Percentiles rank a stretch among this genome's conserved stretches.
These are phyloP conservation scores for Fusarium ambrosium DNA, from an alignment of 2,329 filamentous ascomycete genomes.

Conservation along the genomic window DNA sequence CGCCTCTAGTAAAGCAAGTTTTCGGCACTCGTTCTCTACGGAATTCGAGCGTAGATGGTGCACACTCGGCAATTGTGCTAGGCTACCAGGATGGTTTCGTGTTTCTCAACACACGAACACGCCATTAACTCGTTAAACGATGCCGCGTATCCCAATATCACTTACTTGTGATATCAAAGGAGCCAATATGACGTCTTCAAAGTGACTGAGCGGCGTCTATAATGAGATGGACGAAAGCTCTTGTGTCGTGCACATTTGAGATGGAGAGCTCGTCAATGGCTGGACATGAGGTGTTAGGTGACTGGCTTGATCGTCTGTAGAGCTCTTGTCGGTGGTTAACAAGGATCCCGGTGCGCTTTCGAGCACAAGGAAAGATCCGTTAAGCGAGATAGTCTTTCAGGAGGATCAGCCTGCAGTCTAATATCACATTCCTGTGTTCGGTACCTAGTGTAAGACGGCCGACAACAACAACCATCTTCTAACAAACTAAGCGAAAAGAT, in stretches of 20 bases:
- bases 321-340: not conserved
- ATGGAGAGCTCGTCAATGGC: not conserved
- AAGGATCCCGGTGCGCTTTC: not conserved
- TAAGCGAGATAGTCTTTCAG: not conserved
- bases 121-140: not conserved
- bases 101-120: not conserved
- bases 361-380: not conserved
- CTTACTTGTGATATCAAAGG: not conserved
- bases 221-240: not conserved
- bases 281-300: not conserved
- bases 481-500: too few relatives aligned
- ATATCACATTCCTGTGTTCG: not conserved
- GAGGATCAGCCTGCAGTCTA: not conserved
- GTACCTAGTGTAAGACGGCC: too few relatives aligned
- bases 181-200: not conserved
- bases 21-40: not conserved
- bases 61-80: not conserved
- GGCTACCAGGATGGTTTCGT: not conserved
- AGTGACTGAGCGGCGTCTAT: not conserved
- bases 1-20: not conserved
- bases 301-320: not conserved
- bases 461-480: too few relatives aligned
- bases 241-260: not conserved
- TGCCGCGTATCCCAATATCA: not conserved
- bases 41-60: not conserved